These are phyloP conservation scores for Durio zibethinus DNA, from an alignment of 345 rosid species.

Conservation along the genomic window DNA sequence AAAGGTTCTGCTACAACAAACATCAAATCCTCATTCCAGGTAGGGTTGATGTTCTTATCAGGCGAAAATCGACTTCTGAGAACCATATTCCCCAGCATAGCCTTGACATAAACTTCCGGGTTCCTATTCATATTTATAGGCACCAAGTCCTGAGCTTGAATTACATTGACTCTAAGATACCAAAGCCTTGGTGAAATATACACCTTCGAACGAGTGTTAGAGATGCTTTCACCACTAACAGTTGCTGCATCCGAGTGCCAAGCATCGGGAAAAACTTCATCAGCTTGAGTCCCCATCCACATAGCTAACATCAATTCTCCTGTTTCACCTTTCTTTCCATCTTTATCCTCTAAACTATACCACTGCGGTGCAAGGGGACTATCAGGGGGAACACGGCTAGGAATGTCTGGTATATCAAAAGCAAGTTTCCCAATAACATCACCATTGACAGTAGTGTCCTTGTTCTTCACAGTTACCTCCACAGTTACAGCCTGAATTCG, in stretches of 20 bases:
- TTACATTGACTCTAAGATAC: slow-evolving; percentile 41
- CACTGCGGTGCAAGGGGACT: slow-evolving; percentile 37
- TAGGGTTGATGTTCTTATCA: background rate
- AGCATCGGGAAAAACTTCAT: slow-evolving; percentile 40
- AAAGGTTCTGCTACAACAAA: slow-evolving; percentile 33
- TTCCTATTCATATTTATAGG: slow-evolving; percentile 25
- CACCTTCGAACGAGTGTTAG: slow-evolving; percentile 24
- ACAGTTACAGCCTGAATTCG: slow-evolving; percentile 35
- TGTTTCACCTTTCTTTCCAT: slow-evolving; percentile 19
- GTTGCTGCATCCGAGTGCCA: slow-evolving; percentile 27
- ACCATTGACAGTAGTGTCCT: background rate
- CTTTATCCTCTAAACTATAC: slow-evolving; percentile 35
- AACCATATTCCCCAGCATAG: slow-evolving; percentile 31
- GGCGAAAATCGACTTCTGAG: slow-evolving; percentile 14
- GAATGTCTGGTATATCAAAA: slow-evolving; percentile 24
- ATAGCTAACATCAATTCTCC: slow-evolving; percentile 47
- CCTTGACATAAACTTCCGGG: slow-evolving; percentile 42
- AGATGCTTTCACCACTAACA: background rate
- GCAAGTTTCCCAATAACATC: slow-evolving; percentile 31
- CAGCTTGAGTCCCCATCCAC: slow-evolving; percentile 40
- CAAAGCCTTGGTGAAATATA: slow-evolving; percentile 34
- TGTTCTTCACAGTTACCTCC: slow-evolving; percentile 35
- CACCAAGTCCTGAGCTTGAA: slow-evolving; percentile 52
- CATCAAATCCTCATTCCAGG: slow-evolving; percentile 22
- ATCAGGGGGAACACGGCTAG: slow-evolving; percentile 16